Evolutionary conservation across 495 filamentous ascomycete genomes (phyloP), one percentile per base, ranked within the genome.

Genomic region (Trichoderma reesei): DNA sequence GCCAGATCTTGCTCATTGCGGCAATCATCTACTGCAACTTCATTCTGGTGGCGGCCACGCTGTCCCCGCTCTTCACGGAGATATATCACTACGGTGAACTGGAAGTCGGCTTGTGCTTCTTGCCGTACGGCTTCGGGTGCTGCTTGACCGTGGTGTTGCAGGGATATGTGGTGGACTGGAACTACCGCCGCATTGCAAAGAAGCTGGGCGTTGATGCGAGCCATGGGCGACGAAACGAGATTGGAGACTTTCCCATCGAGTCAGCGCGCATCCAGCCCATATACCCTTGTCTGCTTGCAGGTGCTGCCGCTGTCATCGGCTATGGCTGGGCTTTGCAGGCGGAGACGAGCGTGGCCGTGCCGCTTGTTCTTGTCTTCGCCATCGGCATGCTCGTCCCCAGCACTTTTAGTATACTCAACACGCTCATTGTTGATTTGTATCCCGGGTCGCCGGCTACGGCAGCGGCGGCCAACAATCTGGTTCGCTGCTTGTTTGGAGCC

Each of bases 61-160:
- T 85, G n/a, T 80, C 85, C 0, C 80, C 81, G 41, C 76, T 84
- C n/a, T 86, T 90, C 65, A 71, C 76, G 1, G 73, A 81, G 5
- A 83, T 86, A 2, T 92, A 91, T 70, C 71, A 77, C 26, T 85
- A 85, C 67, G 84, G 84, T 67, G 79, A 88, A n/a, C 79, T 91
- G 7, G 78, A 88, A 67, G 81, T 88, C 39, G 87, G 86, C 0
- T 75, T 90, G 3, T 86, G 80, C 64, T 85, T 79, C 61, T 67
- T 87, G 1, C 84, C 84, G 0, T 81, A 86, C 63, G 87, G 88
- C 11, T 75, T 86, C 46, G 88, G 88, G 38, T 88, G 86, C 60
- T 84, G 82, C 38, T 75, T 90, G 33, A 83, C 88, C 7, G 86
- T 85, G 37, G 77, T 89, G n/a, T 70, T 83, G 54, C 83, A 87